Percentiles rank a stretch among this genome's conserved stretches.
These are phyloP conservation scores for Coriaria nepalensis DNA, from an alignment of 306 rosid genomes.

Conservation along the genomic window DNA sequence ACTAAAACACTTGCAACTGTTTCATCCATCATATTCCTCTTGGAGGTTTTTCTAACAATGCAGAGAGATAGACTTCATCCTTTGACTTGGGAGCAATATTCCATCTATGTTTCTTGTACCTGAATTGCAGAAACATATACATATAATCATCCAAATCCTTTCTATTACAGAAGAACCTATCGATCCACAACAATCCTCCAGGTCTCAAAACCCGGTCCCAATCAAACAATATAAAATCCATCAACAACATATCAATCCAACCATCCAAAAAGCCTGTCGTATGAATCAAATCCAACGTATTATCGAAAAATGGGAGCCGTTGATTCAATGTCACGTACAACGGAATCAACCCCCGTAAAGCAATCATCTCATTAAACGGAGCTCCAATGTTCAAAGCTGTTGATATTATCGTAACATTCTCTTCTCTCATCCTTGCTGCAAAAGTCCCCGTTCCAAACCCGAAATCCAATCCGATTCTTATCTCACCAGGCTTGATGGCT, in stretches of 20 bases:
- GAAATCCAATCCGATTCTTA: conserved; percentile 73
- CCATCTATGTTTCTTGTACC: conserved; percentile 90
- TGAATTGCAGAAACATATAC: conserved; percentile 89
- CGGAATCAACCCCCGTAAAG: conserved; percentile 78
- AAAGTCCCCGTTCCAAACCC: conserved; percentile 76
- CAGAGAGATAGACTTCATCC: conserved; percentile 70
- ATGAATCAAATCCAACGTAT: conserved; percentile 84
- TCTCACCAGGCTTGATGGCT: conserved; percentile 40
- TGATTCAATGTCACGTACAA: conserved; percentile 59
- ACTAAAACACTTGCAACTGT: background rate
- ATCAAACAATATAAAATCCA: conserved; percentile 75
- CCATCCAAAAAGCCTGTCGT: conserved; percentile 73
- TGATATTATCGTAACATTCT: conserved; percentile 55
- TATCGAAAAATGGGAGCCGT: conserved; percentile 74
- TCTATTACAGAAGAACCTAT: conserved; percentile 53
- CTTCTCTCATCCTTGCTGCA: conserved; percentile 91
- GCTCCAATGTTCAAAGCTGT: conserved; percentile 87
- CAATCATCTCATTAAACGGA: conserved; percentile 83
- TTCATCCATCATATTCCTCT: conserved; percentile 50
- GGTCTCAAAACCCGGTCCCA: conserved; percentile 87
- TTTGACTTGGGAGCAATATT: conserved; percentile 56
- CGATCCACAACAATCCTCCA: conserved; percentile 78
- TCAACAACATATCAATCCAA: conserved; percentile 61
- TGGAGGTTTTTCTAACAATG: conserved; percentile 84
- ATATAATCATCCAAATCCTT: conserved; percentile 73